These are phyloP conservation scores for Blastobotrys persicus DNA, from an alignment of 1,139 yeast genomes.

Conservation along the genomic window DNA sequence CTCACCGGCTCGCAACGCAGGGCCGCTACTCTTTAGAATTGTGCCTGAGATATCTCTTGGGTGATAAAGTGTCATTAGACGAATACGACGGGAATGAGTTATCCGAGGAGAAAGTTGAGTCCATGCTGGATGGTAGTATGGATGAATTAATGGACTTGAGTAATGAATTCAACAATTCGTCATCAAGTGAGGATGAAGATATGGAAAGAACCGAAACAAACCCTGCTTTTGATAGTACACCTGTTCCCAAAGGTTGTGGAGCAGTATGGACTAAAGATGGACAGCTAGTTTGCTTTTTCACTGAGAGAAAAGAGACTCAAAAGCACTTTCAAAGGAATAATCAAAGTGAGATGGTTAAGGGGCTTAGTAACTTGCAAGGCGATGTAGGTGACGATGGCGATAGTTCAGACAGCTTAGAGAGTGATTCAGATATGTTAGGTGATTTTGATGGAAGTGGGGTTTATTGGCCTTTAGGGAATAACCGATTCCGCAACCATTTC, in stretches of 20 bases:
- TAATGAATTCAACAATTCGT: constrained; percentile 19
- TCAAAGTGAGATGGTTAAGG: neutral
- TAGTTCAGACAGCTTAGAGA: constrained; percentile 22
- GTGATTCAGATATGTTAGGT: constrained; percentile 24
- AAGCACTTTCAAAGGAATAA: constrained; percentile 5
- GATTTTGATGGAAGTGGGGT: constrained; percentile 8
- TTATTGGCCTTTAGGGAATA: constrained; percentile 12
- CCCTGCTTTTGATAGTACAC: constrained; percentile 66
- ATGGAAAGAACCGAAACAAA: constrained; percentile 16
- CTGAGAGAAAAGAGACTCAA: constrained; percentile 42
- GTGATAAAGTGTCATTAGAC: constrained; percentile 56
- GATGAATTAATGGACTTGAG: constrained; percentile 17
- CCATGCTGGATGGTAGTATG: constrained; percentile 21
- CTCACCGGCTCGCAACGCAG: constrained; percentile 54
- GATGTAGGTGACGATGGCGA: constrained; percentile 4
- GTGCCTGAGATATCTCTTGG: constrained; percentile 72
- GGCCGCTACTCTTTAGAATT: constrained; percentile 73
- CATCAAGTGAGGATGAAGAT: constrained; percentile 28
- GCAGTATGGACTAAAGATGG: constrained; percentile 85
- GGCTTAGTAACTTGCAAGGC: neutral
- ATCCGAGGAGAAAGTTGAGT: constrained; percentile 13
- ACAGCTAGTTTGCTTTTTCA: constrained; percentile 75
- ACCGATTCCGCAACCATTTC: constrained; percentile 8
- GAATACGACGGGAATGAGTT: constrained; percentile 22
- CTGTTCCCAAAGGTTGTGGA: constrained; percentile 91